Conservation (phyloP, 208 protist species). For the Herpetomonas samuelpessoai region DNA sequence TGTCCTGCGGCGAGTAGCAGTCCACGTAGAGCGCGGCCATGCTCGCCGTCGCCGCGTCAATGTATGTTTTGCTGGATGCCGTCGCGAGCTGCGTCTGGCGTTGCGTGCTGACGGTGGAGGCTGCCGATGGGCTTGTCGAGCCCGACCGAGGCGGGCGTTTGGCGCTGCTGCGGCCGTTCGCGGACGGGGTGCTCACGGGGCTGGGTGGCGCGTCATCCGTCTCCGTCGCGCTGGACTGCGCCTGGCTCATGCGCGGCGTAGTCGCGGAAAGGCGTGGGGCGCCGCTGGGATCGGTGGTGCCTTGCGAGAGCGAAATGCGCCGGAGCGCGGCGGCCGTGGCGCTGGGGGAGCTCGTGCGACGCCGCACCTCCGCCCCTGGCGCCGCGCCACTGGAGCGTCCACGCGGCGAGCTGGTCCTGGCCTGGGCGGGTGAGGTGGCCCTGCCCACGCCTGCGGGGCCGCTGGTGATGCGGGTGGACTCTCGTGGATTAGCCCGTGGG, state of each 20-base stretch:
- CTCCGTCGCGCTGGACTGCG: too few species aligned
- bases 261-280: background rate
- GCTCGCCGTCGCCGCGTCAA: slow-evolving; percentile 20
- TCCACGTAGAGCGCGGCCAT: slow-evolving; percentile 22
- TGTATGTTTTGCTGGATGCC: slow-evolving; percentile 19
- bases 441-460: background rate
- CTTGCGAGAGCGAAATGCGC: background rate
- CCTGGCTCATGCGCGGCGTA: background rate
- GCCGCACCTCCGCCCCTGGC: too few species aligned
- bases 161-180: background rate
- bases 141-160: slow-evolving; percentile 13
- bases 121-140: slow-evolving; percentile 3
- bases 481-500: too few species aligned
- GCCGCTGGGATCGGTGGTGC: background rate
- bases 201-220: too few species aligned
- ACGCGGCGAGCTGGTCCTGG: background rate
- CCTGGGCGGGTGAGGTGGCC: too few species aligned
- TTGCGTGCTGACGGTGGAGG: background rate
- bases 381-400: background rate
- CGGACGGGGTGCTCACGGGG: background rate
- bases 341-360: background rate
- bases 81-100: background rate
- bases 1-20: slow-evolving; percentile 22
- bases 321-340: background rate
- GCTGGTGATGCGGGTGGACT: too few species aligned